Conservation (phyloP, 192 early-diverging fungal species). For the Spizellomyces sp. region DNA sequence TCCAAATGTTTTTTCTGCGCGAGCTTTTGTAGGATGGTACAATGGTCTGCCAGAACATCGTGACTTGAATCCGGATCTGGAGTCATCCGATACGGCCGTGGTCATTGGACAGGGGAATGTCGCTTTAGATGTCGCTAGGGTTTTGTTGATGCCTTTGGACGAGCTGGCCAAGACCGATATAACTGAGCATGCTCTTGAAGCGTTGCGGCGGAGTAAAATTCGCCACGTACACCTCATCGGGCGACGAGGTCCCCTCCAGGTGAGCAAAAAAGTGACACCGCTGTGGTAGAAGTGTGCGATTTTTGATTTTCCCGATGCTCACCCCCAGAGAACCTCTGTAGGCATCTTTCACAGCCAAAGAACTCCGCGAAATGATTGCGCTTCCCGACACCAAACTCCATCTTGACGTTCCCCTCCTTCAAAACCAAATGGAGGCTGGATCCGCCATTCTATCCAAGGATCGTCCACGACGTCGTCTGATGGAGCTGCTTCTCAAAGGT, state of each 20-base stretch:
- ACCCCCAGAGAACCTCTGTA: slow-evolving; percentile 14
- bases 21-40: slow-evolving; percentile 93
- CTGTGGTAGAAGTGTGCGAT: not conserved
- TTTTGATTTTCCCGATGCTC: slow-evolving; percentile 2
- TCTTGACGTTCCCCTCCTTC: slow-evolving; percentile 64
- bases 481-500: slow-evolving; percentile 66
- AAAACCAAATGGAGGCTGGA: slow-evolving; percentile 50
- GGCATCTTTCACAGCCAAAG: slow-evolving; percentile 91
- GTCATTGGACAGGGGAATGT: slow-evolving; percentile 96
- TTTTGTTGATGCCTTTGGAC: slow-evolving; percentile 74
- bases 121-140: slow-evolving; percentile 86
- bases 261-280: slow-evolving; percentile 26
- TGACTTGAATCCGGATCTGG: slow-evolving; percentile 63
- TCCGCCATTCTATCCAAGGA: slow-evolving; percentile 27
- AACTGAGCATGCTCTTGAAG: slow-evolving; percentile 70
- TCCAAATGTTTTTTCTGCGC: slow-evolving; percentile 70
- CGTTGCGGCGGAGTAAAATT: slow-evolving; percentile 66
- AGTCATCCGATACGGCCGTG: slow-evolving; percentile 68
- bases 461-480: slow-evolving; percentile 79
- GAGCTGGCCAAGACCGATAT: slow-evolving; percentile 85
- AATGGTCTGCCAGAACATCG: slow-evolving; percentile 81
- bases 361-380: slow-evolving; percentile 89
- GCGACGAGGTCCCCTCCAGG: slow-evolving; percentile 90
- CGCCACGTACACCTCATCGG: slow-evolving; percentile 86
- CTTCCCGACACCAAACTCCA: slow-evolving; percentile 65